Conservation (phyloP, 768 basidiomycete genomes). For the Termitomyces sp. region DNA sequence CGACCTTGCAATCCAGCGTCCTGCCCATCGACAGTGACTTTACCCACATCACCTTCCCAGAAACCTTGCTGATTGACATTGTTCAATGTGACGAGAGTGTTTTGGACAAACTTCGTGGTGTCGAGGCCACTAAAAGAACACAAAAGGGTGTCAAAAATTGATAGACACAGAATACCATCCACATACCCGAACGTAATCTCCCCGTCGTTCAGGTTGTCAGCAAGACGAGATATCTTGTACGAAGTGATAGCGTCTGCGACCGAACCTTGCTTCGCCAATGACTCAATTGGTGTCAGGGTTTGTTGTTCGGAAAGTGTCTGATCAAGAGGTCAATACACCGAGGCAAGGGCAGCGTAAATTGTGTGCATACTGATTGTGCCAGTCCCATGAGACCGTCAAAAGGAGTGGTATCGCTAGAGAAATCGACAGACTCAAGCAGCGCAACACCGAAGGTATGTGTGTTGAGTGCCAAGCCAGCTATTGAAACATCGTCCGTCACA, state of each 20-base stretch:
- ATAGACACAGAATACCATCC: neutral
- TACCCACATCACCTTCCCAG: slow-evolving; percentile 72
- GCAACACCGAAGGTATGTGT: slow-evolving; percentile 71
- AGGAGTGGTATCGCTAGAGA: slow-evolving; percentile 42
- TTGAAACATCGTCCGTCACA: slow-evolving; percentile 55
- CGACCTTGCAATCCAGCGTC: slow-evolving; percentile 51
- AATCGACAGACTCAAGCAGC: slow-evolving; percentile 54
- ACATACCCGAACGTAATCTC: slow-evolving; percentile 73
- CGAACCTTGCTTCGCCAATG: slow-evolving; percentile 53
- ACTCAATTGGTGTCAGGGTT: slow-evolving; percentile 67
- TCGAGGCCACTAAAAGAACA: slow-evolving; percentile 49
- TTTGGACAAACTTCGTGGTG: slow-evolving; percentile 57
- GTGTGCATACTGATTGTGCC: slow-evolving; percentile 56
- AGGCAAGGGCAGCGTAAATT: neutral
- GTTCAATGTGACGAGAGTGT: slow-evolving; percentile 52
- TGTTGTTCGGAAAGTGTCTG: slow-evolving; percentile 64
- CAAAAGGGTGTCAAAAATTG: neutral
- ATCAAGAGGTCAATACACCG: neutral
- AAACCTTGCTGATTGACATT: slow-evolving; percentile 71
- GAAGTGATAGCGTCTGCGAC: slow-evolving; percentile 67
- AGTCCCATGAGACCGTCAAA: slow-evolving; percentile 81
- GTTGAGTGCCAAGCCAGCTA: slow-evolving; percentile 59
- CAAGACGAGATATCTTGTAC: slow-evolving; percentile 75
- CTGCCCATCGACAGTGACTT: slow-evolving; percentile 54
- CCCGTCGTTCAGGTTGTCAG: slow-evolving; percentile 70